Evolutionary conservation across 2,329 filamentous ascomycete species (phyloP).

Genomic region (Trichophaea hybrida): DNA sequence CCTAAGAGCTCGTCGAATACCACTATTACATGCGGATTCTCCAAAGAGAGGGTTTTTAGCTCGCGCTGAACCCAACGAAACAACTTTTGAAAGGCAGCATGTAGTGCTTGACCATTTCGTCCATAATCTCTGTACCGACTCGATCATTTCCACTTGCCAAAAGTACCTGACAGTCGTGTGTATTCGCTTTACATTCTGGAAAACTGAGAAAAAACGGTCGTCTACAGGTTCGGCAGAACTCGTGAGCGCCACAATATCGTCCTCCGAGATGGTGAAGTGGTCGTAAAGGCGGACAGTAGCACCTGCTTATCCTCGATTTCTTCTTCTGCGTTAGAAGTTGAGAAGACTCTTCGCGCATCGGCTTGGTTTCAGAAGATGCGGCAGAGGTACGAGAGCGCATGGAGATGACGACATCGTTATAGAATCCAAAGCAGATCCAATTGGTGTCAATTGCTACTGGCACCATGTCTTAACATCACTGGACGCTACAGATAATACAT

Average conservation of each 20-base stretch:
- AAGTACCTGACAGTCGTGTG: constrained; percentile 74
- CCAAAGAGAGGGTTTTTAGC: constrained; percentile 80
- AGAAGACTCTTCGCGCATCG: constrained; percentile 63
- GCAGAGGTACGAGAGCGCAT: constrained; percentile 64
- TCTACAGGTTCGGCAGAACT: constrained; percentile 69
- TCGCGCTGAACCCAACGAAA: constrained; percentile 92
- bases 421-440: constrained; percentile 61
- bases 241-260: constrained; percentile 61
- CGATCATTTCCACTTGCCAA: constrained; percentile 82
- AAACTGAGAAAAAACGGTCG: constrained; percentile 64
- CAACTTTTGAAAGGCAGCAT: constrained; percentile 83
- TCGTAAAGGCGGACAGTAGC: constrained; percentile 60
- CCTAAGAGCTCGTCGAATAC: constrained; percentile 68
- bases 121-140: constrained; percentile 61
- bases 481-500: neutral
- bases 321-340: constrained; percentile 55
- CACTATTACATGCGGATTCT: constrained; percentile 84
- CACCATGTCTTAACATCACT: constrained; percentile 6
- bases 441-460: constrained; percentile 65
- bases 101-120: constrained; percentile 75
- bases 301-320: constrained; percentile 68
- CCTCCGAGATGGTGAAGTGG: constrained; percentile 73
- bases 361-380: constrained; percentile 59
- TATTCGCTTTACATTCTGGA: constrained; percentile 72
- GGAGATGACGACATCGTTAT: constrained; percentile 67